Conservation (phyloP, 2,329 filamentous ascomycete genomes). For the Calycina herbarum region DNA sequence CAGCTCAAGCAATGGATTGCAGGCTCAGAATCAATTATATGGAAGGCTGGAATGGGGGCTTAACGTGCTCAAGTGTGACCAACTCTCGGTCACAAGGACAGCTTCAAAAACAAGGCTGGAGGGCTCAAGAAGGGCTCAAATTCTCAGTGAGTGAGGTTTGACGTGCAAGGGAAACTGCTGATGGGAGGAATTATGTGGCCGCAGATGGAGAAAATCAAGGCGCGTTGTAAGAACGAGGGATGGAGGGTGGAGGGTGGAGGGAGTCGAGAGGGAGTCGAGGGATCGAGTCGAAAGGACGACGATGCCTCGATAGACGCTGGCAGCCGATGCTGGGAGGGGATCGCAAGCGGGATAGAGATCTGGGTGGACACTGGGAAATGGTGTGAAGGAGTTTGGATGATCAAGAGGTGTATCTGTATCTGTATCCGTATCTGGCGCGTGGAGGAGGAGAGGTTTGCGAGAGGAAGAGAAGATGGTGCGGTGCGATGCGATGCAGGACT, state of each 20-base stretch:
- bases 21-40: background rate
- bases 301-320: background rate
- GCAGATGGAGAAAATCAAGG: constrained; percentile 1
- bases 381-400: too few relatives aligned
- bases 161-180: background rate
- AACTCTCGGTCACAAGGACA: constrained; percentile 1
- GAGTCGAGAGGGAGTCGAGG: constrained; percentile 15
- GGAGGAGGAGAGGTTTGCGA: too few relatives aligned
- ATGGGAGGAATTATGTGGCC: background rate
- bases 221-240: constrained; percentile 14
- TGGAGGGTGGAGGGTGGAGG: constrained; percentile 18
- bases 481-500: too few relatives aligned
- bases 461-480: too few relatives aligned
- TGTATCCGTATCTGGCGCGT: too few relatives aligned
- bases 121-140: background rate
- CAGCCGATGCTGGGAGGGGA: background rate
- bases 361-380: too few relatives aligned
- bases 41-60: background rate
- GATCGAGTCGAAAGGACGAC: background rate
- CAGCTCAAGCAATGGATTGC: background rate
- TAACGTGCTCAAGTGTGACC: constrained; percentile 1
- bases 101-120: background rate
- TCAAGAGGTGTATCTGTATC: too few relatives aligned
- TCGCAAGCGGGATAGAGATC: background rate
- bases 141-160: background rate